A percentile compares a stretch with the other conserved stretches of the same genome.
Evolutionary conservation across 1,284 basidiomycete species (phyloP).

Genomic region (Rhizopogon hawkerae): DNA sequence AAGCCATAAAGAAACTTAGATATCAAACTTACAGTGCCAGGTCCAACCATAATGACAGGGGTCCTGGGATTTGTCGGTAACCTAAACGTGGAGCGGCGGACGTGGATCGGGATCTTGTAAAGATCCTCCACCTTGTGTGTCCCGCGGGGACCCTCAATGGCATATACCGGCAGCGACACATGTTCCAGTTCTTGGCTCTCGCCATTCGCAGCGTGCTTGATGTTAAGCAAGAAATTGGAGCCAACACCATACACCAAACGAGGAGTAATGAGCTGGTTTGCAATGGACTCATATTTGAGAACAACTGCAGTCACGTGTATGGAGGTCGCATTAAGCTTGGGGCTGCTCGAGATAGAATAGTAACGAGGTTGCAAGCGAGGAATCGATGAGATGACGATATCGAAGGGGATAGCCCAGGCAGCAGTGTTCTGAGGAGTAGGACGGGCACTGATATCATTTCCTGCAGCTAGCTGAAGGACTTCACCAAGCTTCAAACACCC

Average conservation of each 20-base stretch:
- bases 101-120: slow-evolving; percentile 89
- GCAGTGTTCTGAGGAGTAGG: slow-evolving; percentile 69
- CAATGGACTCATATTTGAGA: slow-evolving; percentile 75
- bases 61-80: slow-evolving; percentile 96
- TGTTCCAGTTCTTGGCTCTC: slow-evolving; percentile 34
- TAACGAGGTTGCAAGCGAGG: slow-evolving; percentile 93
- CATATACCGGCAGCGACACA: slow-evolving; percentile 62
- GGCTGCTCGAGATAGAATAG: slow-evolving; percentile 97
- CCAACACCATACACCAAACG: slow-evolving; percentile 80
- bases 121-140: slow-evolving; percentile 64
- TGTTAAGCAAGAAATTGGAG: slow-evolving; percentile 88
- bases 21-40: slow-evolving; percentile 74
- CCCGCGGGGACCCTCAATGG: slow-evolving; percentile 83
- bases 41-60: slow-evolving; percentile 98
- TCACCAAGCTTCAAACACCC: slow-evolving; percentile 89
- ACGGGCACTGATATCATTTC: slow-evolving; percentile 54
- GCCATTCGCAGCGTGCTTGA: slow-evolving; percentile 70
- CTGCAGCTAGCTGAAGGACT: slow-evolving; percentile 82
- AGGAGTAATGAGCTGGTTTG: slow-evolving; percentile 40
- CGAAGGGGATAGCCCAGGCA: slow-evolving; percentile 91
- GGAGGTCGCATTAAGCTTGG: slow-evolving; percentile 80
- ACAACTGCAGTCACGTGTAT: slow-evolving; percentile 96
- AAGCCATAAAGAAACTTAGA: slow-evolving; percentile 8
- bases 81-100: slow-evolving; percentile 92
- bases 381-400: slow-evolving; percentile 89